These are phyloP conservation scores for Microcyclospora tardicrescens DNA, from an alignment of 2,329 filamentous ascomycete genomes.

Conservation along the genomic window DNA sequence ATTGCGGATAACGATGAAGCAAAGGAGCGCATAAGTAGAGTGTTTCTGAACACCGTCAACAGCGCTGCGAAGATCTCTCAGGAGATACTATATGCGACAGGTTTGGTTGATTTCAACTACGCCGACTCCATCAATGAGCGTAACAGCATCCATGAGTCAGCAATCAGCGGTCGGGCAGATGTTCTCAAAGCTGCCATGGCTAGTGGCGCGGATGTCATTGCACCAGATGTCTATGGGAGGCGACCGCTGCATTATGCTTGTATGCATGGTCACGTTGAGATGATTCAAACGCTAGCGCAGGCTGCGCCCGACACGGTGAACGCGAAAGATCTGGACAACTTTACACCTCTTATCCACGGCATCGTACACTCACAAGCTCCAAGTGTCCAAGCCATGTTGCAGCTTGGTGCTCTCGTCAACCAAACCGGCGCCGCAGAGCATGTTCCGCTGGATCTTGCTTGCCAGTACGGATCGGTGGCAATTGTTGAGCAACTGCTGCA, in stretches of 20 bases:
- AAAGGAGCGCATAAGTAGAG: slow-evolving; percentile 69
- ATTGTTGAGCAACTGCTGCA: slow-evolving; percentile 78
- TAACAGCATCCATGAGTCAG: slow-evolving; percentile 92
- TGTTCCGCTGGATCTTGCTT: slow-evolving; percentile 86
- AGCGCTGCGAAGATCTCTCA: slow-evolving; percentile 70
- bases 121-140: slow-evolving; percentile 97
- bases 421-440: slow-evolving; percentile 79
- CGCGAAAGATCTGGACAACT: slow-evolving; percentile 89
- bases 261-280: slow-evolving; percentile 74
- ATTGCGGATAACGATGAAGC: slow-evolving; percentile 43
- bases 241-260: slow-evolving; percentile 92
- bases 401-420: slow-evolving; percentile 69
- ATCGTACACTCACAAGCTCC: slow-evolving; percentile 77
- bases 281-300: slow-evolving; percentile 17
- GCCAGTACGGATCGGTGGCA: slow-evolving; percentile 75
- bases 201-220: slow-evolving; percentile 60
- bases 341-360: slow-evolving; percentile 86
- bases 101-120: slow-evolving; percentile 75
- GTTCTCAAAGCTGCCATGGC: slow-evolving; percentile 66
- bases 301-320: slow-evolving; percentile 62
- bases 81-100: slow-evolving; percentile 63
- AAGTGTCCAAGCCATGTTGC: slow-evolving; percentile 67
- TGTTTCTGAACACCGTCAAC: slow-evolving; percentile 79
- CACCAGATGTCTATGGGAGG: slow-evolving; percentile 84
- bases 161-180: slow-evolving; percentile 75